Conservation (phyloP, 495 filamentous ascomycete genomes). For the Neurospora sublineolata region DNA sequence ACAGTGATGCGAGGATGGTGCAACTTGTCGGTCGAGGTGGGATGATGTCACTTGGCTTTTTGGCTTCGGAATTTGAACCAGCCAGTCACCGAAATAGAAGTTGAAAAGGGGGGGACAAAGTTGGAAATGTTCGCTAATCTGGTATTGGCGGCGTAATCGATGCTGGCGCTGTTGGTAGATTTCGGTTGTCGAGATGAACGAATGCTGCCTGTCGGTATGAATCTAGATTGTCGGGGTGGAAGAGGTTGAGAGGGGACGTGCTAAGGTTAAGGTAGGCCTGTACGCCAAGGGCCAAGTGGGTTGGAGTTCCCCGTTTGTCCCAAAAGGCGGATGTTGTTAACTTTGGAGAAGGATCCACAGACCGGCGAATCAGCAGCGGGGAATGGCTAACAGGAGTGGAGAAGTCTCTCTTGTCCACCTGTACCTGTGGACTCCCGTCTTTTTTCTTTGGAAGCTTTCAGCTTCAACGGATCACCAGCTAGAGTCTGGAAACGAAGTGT, state of each 20-base stretch:
- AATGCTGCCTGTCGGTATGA: neutral
- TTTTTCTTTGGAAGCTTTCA: neutral
- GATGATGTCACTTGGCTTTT: neutral
- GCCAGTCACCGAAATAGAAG: neutral
- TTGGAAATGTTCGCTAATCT: neutral
- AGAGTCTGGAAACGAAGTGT: neutral
- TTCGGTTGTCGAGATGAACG: neutral
- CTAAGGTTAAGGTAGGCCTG: neutral
- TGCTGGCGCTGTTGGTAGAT: neutral
- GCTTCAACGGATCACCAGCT: neutral
- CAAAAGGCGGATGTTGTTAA: neutral
- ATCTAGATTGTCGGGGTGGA: neutral
- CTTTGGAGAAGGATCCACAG: neutral
- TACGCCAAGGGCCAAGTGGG: neutral
- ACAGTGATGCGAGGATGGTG: constrained; percentile 4
- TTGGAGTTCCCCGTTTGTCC: neutral
- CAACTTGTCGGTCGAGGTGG: constrained; percentile 6
- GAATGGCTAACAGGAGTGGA: neutral
- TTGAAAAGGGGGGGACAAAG: neutral
- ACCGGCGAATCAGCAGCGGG: neutral
- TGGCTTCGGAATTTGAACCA: neutral
- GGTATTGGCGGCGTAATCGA: neutral
- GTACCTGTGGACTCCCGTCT: neutral
- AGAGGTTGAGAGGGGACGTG: neutral
- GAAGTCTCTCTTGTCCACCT: neutral